Conservation (phyloP, 495 filamentous ascomycete genomes). For the Margaritispora aquatica region DNA sequence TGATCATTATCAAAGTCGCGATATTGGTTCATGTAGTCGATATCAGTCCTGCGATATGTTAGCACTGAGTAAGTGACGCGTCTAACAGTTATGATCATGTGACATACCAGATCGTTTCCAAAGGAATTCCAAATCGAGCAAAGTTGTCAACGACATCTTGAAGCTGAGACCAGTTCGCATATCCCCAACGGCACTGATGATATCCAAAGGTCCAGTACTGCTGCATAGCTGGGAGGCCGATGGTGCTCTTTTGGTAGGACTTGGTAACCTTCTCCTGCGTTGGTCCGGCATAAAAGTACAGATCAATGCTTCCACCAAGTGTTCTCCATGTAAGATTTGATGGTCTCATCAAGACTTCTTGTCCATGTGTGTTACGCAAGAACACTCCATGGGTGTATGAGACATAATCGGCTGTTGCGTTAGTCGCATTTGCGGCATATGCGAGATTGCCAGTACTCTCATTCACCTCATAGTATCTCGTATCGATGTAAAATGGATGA, state of each 20-base stretch:
- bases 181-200: conserved; percentile 83
- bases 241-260: conserved; percentile 63
- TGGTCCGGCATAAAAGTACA: conserved; percentile 77
- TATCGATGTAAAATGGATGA: conserved; percentile 81
- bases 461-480: conserved; percentile 57
- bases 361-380: conserved; percentile 70
- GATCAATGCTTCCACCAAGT: conserved; percentile 73
- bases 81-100: background rate
- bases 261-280: conserved; percentile 61
- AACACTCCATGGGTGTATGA: conserved; percentile 79
- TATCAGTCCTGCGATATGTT: conserved; percentile 67
- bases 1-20: conserved; percentile 72
- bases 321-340: conserved; percentile 71
- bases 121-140: conserved; percentile 60
- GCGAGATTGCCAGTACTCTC: conserved; percentile 40
- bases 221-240: conserved; percentile 73
- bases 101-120: conserved; percentile 71
- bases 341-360: conserved; percentile 62
- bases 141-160: conserved; percentile 77
- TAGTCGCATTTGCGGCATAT: conserved; percentile 47
- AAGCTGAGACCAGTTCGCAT: conserved; percentile 66
- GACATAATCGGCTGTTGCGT: conserved; percentile 49
- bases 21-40: conserved; percentile 70
- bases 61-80: background rate
- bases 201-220: conserved; percentile 86